Evolutionary conservation across 441 rosid species (phyloP), one percentile per base, ranked within the genome.

Genomic region (Erodium trifolium): DNA sequence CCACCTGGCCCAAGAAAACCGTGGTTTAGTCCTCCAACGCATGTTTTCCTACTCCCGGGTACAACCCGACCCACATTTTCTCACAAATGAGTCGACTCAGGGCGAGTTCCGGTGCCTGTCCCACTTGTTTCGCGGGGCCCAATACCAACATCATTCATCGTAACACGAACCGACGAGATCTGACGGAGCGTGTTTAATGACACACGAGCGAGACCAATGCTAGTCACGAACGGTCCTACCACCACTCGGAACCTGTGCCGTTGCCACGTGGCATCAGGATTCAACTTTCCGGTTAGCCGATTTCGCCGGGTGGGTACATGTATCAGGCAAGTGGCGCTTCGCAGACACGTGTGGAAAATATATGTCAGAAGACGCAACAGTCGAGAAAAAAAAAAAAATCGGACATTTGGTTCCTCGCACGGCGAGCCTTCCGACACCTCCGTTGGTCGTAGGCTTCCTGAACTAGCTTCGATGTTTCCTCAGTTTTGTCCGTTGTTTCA

Each of bases 1-100:
- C 82, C 86, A 78, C 89, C 73, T 73, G 75, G 81, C 90, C 92
- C 97, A 81, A 88, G 97, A 85, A 84, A 83, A 83, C 91, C 87
- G 88, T 85, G 86, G 88, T 78, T 79, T 83, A 80, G 85, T 78
- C 76, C 74, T 81, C 79, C 94, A 80, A 90, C 74, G 91, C 87
- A 68, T 12, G 53, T 70, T 73, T 71, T 78, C 66, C 57, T 63
- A 57, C 47, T 13, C 5, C n/a, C n/a, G n/a, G n/a, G n/a, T n/a
- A n/a, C n/a, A 23, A 23, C 27, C 27, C 27, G 27, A 23, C 27
- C 27, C 27, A 23, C 27, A 23, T 23, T 23, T 23, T 23, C 27
- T 23, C 27, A 23, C 27, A 0, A 23, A 23, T 31, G n/a, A 53
- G 5, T 34, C 37, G 37, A 34, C 37, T 34, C 37, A 34, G 37